These are phyloP conservation scores for Tetrapisispora taiwanensis DNA, from an alignment of 805 yeast genomes.

Conservation along the genomic window DNA sequence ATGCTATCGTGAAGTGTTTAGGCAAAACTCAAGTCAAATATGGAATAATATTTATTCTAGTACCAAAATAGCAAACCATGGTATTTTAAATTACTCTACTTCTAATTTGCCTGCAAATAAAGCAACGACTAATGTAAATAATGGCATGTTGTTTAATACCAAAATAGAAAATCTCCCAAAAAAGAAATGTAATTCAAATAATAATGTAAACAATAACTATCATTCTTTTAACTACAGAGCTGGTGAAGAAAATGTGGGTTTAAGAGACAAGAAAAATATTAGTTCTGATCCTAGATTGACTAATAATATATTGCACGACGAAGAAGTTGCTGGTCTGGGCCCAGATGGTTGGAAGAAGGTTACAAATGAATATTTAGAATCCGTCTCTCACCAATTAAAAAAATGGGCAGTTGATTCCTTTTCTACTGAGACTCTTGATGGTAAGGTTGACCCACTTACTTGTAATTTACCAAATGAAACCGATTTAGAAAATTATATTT, in stretches of 20 bases:
- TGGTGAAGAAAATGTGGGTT: conserved; percentile 77
- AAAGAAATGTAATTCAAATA: background rate
- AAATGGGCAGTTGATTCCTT: conserved; percentile 44
- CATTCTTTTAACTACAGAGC: conserved; percentile 80
- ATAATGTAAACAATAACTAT: conserved; percentile 1
- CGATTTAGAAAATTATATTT: conserved; percentile 47
- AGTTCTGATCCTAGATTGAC: conserved; percentile 77
- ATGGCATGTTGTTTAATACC: conserved; percentile 11
- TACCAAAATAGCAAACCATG: conserved; percentile 9
- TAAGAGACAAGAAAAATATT: conserved; percentile 70
- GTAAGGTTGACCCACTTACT: conserved; percentile 19
- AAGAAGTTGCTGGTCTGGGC: conserved; percentile 73
- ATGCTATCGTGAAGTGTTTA: conserved; percentile 58
- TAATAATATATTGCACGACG: conserved; percentile 49
- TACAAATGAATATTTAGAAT: conserved; percentile 42
- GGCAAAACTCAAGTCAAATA: conserved; percentile 26
- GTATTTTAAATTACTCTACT: conserved; percentile 2
- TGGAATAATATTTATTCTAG: conserved; percentile 43
- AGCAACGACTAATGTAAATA: conserved; percentile 11
- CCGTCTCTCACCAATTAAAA: conserved; percentile 45
- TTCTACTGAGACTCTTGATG: conserved; percentile 27
- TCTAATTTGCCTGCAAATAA: background rate
- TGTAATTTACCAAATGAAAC: conserved; percentile 46
- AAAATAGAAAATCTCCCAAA: conserved; percentile 8
- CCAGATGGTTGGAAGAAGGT: conserved; percentile 46